A percentile compares a stretch with the other conserved stretches of the same genome.
These are phyloP conservation scores for Limtongozyma cylindracea DNA, from an alignment of 805 yeast genomes.

Conservation along the genomic window DNA sequence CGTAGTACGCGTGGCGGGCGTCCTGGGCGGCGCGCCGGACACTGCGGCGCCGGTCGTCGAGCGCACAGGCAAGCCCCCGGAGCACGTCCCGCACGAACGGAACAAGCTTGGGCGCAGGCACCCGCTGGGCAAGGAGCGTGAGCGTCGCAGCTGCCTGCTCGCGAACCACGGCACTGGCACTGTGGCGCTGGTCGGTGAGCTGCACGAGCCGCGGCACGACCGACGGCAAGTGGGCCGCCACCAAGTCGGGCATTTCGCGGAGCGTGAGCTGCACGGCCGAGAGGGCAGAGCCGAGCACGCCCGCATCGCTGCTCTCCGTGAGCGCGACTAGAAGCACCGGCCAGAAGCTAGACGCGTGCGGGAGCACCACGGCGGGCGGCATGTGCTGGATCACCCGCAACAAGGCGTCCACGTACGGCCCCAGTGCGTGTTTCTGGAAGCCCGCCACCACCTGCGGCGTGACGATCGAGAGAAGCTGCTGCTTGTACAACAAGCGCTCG, in stretches of 20 bases:
- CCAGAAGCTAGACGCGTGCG: slow-evolving; percentile 34
- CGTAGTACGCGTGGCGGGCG: slow-evolving; percentile 56
- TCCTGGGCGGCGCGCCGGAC: slow-evolving; percentile 61
- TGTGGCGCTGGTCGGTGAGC: slow-evolving; percentile 3
- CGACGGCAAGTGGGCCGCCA: slow-evolving; percentile 25
- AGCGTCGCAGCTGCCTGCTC: slow-evolving; percentile 31
- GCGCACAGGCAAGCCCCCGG: slow-evolving; percentile 16
- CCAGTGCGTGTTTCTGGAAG: slow-evolving; percentile 12
- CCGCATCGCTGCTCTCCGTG: slow-evolving; percentile 12
- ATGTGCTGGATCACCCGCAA: slow-evolving; percentile 43
- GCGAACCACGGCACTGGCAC: slow-evolving; percentile 18
- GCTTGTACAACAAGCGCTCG: slow-evolving; percentile 52
- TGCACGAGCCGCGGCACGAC: slow-evolving; percentile 28
- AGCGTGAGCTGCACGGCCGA: slow-evolving; percentile 28
- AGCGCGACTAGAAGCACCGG: slow-evolving; percentile 54
- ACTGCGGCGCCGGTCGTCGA: slow-evolving; percentile 52
- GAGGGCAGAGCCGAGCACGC: slow-evolving; percentile 33
- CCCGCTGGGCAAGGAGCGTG: slow-evolving; percentile 10
- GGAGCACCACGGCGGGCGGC: slow-evolving; percentile 32
- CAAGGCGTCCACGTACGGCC: slow-evolving; percentile 36
- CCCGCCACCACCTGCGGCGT: slow-evolving; percentile 28
- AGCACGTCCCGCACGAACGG: slow-evolving; percentile 27
- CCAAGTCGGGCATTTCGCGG: slow-evolving; percentile 24
- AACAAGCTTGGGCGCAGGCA: slow-evolving; percentile 12
- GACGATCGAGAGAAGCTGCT: slow-evolving; percentile 39